These are phyloP conservation scores for Knufia fluminis DNA, from an alignment of 2,329 filamentous ascomycete genomes.

Conservation along the genomic window DNA sequence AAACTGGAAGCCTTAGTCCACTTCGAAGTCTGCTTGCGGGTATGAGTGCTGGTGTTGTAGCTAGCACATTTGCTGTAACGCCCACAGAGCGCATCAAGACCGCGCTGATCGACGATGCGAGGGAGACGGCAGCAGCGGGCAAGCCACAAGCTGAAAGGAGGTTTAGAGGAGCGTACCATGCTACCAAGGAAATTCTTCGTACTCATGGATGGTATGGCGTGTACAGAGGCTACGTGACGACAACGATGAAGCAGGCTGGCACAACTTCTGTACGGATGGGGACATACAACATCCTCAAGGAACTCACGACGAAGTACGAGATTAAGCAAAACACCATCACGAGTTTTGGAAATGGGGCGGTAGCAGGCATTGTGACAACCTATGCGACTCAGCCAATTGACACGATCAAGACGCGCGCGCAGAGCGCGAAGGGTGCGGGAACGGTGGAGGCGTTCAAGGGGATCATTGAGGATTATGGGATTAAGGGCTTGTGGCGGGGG, in stretches of 20 bases:
- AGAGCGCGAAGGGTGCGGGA: conserved; percentile 47
- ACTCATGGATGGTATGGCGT: conserved; percentile 45
- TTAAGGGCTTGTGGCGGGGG: conserved; percentile 56
- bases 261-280: conserved; percentile 55
- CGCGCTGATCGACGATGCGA: conserved; percentile 54
- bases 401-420: conserved; percentile 34
- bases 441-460: conserved; percentile 48
- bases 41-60: conserved; percentile 54
- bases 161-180: conserved; percentile 45
- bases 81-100: conserved; percentile 62
- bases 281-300: conserved; percentile 55
- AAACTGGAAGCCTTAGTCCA: conserved; percentile 49
- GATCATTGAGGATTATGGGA: conserved; percentile 48
- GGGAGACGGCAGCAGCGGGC: conserved; percentile 26
- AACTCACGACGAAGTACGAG: conserved; percentile 42
- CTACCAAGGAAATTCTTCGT: conserved; percentile 39
- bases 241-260: conserved; percentile 53
- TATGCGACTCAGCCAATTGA: conserved; percentile 38
- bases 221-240: conserved; percentile 51
- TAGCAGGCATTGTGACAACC: conserved; percentile 45
- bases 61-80: conserved; percentile 56
- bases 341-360: conserved; percentile 54
- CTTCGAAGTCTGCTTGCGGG: conserved; percentile 52
- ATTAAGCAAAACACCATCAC: conserved; percentile 43
- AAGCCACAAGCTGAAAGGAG: conserved; percentile 25